phyloP scores from a whole-genome alignment of 306 rosid genomes.

The Lathyrus sativus region DNA sequence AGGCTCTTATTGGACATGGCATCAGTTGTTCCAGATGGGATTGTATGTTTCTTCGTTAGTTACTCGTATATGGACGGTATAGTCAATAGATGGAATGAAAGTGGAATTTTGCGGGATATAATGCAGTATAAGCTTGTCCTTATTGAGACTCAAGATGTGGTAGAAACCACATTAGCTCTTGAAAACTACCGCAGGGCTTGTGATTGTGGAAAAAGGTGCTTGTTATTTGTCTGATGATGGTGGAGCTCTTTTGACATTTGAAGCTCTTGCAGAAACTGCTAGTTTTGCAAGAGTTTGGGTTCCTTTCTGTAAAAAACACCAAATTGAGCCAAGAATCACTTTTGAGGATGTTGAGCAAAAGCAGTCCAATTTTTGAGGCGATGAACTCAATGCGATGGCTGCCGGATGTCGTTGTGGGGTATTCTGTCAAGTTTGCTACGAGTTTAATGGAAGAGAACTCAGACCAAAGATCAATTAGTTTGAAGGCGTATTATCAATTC shows the following conservation, averaged over 20 bases:
- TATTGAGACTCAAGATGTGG: slow-evolving; percentile 94
- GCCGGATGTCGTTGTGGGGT: no score
- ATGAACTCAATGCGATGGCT: no score
- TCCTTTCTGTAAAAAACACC: slow-evolving; percentile 78
- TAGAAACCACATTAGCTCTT: slow-evolving; percentile 95
- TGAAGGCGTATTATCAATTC: no score
- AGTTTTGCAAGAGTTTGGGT: slow-evolving; percentile 80
- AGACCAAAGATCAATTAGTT: no score
- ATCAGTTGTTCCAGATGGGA: slow-evolving; percentile 91
- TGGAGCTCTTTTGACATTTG: slow-evolving; percentile 77
- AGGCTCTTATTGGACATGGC: slow-evolving; percentile 96
- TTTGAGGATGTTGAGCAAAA: no score
- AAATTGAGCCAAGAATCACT: slow-evolving; percentile 73
- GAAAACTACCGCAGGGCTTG: slow-evolving; percentile 96
- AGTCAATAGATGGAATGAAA: slow-evolving; percentile 93
- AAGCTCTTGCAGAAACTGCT: slow-evolving; percentile 88
- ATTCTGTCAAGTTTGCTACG: no score
- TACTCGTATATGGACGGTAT: slow-evolving; percentile 98
- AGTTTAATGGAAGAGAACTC: no score
- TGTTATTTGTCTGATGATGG: slow-evolving; percentile 92
- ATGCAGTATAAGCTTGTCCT: slow-evolving; percentile 96
- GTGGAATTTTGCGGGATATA: slow-evolving; percentile 89
- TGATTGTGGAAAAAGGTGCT: slow-evolving; percentile 98
- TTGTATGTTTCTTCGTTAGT: slow-evolving; percentile 92
- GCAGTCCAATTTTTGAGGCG: no score